phyloP scores from a whole-genome alignment of 148 eudicot genomes.

The Hydrangea macrophylla region DNA sequence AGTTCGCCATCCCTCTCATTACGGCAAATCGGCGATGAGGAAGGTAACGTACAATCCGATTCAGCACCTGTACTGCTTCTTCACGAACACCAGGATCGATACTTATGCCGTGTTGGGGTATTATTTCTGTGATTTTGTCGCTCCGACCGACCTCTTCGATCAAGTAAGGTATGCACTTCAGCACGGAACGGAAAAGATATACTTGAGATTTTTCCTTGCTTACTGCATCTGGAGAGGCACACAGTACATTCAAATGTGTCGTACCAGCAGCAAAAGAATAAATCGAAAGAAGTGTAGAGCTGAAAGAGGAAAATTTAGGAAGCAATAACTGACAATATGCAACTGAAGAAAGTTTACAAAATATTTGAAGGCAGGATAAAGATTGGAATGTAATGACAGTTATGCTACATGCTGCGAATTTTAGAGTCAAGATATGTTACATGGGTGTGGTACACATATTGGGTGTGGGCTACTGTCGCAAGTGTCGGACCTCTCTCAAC shows the following conservation, averaged over 20 bases:
- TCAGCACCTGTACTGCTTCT: slow-evolving; percentile 97
- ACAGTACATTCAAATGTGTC: slow-evolving; percentile 5
- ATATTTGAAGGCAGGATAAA: not conserved
- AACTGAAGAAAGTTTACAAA: not conserved
- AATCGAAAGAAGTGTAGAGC: not conserved
- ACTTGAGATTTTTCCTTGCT: slow-evolving; percentile 95
- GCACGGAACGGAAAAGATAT: slow-evolving; percentile 90
- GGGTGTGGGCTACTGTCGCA: too few relatives aligned
- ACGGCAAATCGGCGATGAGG: slow-evolving; percentile 99
- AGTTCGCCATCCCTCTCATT: slow-evolving; percentile 97
- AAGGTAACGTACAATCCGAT: slow-evolving; percentile 85
- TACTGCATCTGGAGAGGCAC: slow-evolving; percentile 65
- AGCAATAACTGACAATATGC: not conserved
- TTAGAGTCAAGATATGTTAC: too few relatives aligned
- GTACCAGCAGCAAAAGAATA: slow-evolving; percentile 9
- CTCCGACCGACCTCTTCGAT: slow-evolving; percentile 98
- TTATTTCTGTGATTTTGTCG: slow-evolving; percentile 96
- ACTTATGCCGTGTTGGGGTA: slow-evolving; percentile 98
- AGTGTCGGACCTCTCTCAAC: too few relatives aligned
- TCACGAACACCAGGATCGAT: slow-evolving; percentile 99
- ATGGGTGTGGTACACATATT: too few relatives aligned
- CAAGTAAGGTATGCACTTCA: slow-evolving; percentile 96
- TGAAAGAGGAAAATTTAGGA: not conserved
- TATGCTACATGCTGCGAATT: not conserved
- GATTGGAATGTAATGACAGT: not conserved